Base-by-base conservation (phyloP, 352 stramenopile genomes). In the Pythium sukuiense region DNA sequence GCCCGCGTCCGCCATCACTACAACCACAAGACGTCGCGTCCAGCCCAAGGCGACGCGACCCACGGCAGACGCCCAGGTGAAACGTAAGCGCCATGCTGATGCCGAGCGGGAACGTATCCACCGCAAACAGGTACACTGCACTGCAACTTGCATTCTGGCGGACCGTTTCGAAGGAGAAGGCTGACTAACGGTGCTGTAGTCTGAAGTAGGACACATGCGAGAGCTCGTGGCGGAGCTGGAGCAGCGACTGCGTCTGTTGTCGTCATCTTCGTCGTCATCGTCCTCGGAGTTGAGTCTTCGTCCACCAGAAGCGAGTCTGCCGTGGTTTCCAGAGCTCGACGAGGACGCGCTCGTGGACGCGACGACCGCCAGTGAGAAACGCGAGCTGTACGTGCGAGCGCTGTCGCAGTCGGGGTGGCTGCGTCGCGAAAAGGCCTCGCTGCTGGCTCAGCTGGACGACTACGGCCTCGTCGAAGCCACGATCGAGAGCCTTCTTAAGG, bases 1-100 rank as follows among this genome's bases (percentile, higher is more conserved):
- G 3, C 16, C 37, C 4, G 2, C 29, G 2, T 9, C 35, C 24
- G 8, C 27, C 18, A 35, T 32, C 54, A 13, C 13, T 3, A 39
- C 32, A 7, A 32, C 3, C 5, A 3, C 30, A 24, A 33, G 61
- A 27, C 53, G 60, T 12, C 52, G 43, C 16, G 30, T 58, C 16
- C 64, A 37, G 39, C 32, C 62, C 6, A 67, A 61, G 30, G 7
- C 49, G 1, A 32, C 52, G 45, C 70, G 55, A 11, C 45, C 45
- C 7, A 49, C 64, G 2, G 14, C 37, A 6, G 55, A 69, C 0
- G n/a, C 63, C 11, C 58, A 73, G 27, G 20, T 16, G 55, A 71
- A 72, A 48, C 66, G 71, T 16, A 74, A 74, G 63, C 66, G 63
- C 39, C 61, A 77, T 55, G 71, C 61, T 0, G 66, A 72, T 33